These are phyloP conservation scores for Penicillium sp. DNA, from an alignment of 2,329 filamentous ascomycete genomes.

Conservation along the genomic window DNA sequence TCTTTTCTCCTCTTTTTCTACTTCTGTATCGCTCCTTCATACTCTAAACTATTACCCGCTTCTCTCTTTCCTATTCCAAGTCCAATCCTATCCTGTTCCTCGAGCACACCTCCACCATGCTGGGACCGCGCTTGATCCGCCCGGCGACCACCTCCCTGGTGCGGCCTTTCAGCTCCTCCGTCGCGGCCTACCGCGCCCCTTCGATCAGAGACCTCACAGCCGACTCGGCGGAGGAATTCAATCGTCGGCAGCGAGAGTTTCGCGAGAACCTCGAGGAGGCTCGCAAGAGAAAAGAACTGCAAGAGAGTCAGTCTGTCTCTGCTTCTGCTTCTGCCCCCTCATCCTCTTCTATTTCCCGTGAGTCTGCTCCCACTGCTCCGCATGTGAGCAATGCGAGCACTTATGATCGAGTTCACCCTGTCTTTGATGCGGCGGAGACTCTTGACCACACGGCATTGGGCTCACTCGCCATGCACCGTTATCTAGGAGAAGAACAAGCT, in stretches of 20 bases:
- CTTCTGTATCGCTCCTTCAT: background rate
- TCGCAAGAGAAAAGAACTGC: slow-evolving; percentile 74
- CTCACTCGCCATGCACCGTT: slow-evolving; percentile 61
- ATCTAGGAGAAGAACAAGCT: slow-evolving; percentile 60
- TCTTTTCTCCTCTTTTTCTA: background rate
- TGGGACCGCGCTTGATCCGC: slow-evolving; percentile 55
- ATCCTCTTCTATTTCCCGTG: slow-evolving; percentile 33
- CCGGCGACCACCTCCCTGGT: slow-evolving; percentile 51
- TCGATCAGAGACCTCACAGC: slow-evolving; percentile 82
- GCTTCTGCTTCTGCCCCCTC: slow-evolving; percentile 48
- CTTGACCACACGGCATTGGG: slow-evolving; percentile 55
- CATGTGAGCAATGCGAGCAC: slow-evolving; percentile 51
- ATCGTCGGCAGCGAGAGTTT: slow-evolving; percentile 81
- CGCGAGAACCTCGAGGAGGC: slow-evolving; percentile 77
- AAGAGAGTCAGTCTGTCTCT: slow-evolving; percentile 76
- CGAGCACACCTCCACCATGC: slow-evolving; percentile 37
- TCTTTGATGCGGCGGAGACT: slow-evolving; percentile 47
- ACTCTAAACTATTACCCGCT: background rate
- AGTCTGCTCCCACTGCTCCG: slow-evolving; percentile 51
- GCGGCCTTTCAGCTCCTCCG: slow-evolving; percentile 63
- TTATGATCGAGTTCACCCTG: slow-evolving; percentile 31
- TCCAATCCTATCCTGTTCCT: slow-evolving; percentile 9
- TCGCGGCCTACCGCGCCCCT: slow-evolving; percentile 61
- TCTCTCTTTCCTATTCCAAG: background rate
- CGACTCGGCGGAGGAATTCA: slow-evolving; percentile 74